Percentiles rank a stretch among this genome's conserved stretches.
Evolutionary conservation across 208 protist species (phyloP).

Genomic region (Histomonas meleagridis): DNA sequence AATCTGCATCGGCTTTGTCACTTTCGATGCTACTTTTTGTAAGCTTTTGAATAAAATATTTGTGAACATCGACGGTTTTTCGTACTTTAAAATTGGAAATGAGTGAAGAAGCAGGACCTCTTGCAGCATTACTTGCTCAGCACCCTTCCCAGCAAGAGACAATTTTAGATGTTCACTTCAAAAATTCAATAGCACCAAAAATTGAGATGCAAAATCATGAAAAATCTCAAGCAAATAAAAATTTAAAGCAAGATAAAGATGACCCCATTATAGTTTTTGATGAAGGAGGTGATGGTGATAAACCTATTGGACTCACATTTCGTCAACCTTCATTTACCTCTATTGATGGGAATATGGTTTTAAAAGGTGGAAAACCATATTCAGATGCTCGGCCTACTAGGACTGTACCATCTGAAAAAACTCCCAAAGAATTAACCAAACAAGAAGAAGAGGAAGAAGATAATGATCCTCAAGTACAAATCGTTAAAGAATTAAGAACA

Average conservation of each 20-base stretch:
- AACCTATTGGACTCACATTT: neutral
- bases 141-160: neutral
- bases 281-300: neutral
- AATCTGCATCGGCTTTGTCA: too few relatives aligned
- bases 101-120: neutral
- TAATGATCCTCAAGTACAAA: neutral
- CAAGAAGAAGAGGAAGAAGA: neutral
- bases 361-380: neutral
- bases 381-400: too few relatives aligned
- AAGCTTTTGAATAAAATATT: too few relatives aligned
- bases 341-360: neutral
- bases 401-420: too few relatives aligned
- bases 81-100: too few relatives aligned
- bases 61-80: too few relatives aligned
- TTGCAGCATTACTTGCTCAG: neutral
- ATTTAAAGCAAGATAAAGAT: too few relatives aligned
- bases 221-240: too few relatives aligned
- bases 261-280: too few relatives aligned
- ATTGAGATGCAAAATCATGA: neutral
- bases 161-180: neutral
- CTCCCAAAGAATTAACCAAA: neutral
- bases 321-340: neutral
- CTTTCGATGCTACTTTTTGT: too few relatives aligned
- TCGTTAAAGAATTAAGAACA: neutral
- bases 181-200: neutral